Conservation (phyloP, 83 land plant genomes). For the Thuja plicata region DNA sequence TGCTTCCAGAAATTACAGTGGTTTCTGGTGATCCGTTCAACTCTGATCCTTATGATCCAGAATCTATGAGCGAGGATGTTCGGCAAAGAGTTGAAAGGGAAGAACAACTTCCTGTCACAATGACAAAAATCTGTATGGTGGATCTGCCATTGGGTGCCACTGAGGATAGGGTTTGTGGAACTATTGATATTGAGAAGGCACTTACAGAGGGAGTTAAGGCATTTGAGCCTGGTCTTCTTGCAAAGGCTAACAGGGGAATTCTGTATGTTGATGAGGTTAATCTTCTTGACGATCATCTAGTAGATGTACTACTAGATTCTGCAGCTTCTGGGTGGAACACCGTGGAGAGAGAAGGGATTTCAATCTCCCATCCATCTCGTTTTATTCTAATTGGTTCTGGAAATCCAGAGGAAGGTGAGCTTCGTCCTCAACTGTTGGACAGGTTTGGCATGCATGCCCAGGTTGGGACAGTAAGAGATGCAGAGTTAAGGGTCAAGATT, state of each 20-base stretch:
- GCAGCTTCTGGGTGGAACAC: slow-evolving; percentile 99
- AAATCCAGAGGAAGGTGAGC: slow-evolving; percentile 98
- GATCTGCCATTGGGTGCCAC: slow-evolving; percentile 98
- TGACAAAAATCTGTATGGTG: slow-evolving; percentile 90
- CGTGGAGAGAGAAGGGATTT: slow-evolving; percentile 98
- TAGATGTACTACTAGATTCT: slow-evolving; percentile 95
- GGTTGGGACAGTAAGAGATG: slow-evolving; percentile 95
- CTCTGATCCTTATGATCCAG: slow-evolving; percentile 94
- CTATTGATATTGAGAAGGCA: slow-evolving; percentile 98
- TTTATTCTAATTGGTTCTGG: slow-evolving; percentile 98
- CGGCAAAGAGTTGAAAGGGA: slow-evolving; percentile 52
- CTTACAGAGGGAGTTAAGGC: slow-evolving; percentile 99
- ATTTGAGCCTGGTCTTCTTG: slow-evolving; percentile 97
- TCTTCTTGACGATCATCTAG: slow-evolving; percentile 95
- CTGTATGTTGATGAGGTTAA: slow-evolving; percentile 98
- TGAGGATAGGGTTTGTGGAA: slow-evolving; percentile 98
- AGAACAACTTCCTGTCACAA: slow-evolving; percentile 40
- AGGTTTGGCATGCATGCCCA: slow-evolving; percentile 99
- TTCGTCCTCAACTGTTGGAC: slow-evolving; percentile 95
- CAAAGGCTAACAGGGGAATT: slow-evolving; percentile 98
- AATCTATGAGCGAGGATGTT: slow-evolving; percentile 88
- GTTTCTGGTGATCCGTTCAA: slow-evolving; percentile 94
- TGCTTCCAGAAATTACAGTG: slow-evolving; percentile 91
- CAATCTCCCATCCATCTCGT: slow-evolving; percentile 97
- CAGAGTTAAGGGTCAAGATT: slow-evolving; percentile 96